These are phyloP conservation scores for Fomitopsis betulina DNA, from an alignment of 1,284 basidiomycete species.

Conservation along the genomic window DNA sequence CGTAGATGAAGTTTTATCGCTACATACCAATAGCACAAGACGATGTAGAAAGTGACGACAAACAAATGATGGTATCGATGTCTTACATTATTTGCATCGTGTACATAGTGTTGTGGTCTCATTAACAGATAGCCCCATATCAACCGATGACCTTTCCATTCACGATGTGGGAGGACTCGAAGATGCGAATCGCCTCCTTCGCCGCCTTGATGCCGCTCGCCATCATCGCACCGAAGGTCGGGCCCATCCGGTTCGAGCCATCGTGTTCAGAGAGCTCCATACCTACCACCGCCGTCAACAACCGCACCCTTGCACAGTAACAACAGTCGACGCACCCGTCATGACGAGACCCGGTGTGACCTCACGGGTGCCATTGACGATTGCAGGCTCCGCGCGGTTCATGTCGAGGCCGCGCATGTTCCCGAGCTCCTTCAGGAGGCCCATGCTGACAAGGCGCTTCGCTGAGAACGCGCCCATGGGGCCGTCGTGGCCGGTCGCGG, in stretches of 20 bases:
- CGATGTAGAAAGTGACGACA: too few relatives aligned
- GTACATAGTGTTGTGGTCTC: background rate
- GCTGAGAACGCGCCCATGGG: conserved; percentile 86
- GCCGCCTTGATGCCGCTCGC: conserved; percentile 77
- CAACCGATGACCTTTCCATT: conserved; percentile 63
- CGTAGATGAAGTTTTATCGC: too few relatives aligned
- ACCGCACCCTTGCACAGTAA: background rate
- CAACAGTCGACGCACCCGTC: conserved; percentile 43
- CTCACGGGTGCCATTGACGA: conserved; percentile 77
- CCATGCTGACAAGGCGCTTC: conserved; percentile 76
- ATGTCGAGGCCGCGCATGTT: conserved; percentile 82
- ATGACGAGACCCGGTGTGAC: conserved; percentile 77
- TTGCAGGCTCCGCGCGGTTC: conserved; percentile 74
- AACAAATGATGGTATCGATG: too few relatives aligned
- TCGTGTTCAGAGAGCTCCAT: conserved; percentile 87
- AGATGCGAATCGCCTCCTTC: conserved; percentile 63
- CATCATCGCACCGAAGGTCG: conserved; percentile 83
- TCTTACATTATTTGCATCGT: too few relatives aligned
- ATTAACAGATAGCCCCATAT: conserved; percentile 1
- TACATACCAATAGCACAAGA: too few relatives aligned
- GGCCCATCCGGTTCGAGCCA: conserved; percentile 73
- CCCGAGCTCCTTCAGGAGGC: conserved; percentile 72
- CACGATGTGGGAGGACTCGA: conserved; percentile 55
- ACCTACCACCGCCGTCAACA: conserved; percentile 34
- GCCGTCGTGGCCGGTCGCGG: conserved; percentile 71